These are phyloP conservation scores for Myxozyma sirexii DNA, from an alignment of 805 yeast species.

Conservation along the genomic window DNA sequence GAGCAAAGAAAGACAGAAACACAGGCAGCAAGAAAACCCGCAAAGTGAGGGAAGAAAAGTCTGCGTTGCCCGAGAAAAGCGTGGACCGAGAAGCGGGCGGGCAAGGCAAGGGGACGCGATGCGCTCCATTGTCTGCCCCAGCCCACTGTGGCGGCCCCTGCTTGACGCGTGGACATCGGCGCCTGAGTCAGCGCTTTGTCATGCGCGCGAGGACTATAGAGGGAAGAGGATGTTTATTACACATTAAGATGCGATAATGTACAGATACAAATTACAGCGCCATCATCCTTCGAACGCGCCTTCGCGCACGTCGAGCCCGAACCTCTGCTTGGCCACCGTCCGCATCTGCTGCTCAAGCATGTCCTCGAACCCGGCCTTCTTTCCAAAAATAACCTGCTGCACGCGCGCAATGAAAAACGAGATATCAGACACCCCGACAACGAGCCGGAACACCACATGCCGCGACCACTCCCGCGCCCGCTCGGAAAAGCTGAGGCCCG, in stretches of 20 bases:
- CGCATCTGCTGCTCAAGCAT: conserved; percentile 47
- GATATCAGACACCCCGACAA: conserved; percentile 26
- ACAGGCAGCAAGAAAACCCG: too few relatives aligned
- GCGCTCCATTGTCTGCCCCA: background rate
- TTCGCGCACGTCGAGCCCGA: conserved; percentile 21
- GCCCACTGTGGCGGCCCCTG: background rate
- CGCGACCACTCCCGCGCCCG: conserved; percentile 16
- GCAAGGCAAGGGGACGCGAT: conserved; percentile 1
- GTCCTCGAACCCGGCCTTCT: conserved; percentile 48
- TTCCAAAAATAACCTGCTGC: conserved; percentile 42
- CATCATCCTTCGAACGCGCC: conserved; percentile 8
- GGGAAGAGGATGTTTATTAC: background rate
- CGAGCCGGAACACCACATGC: conserved; percentile 15
- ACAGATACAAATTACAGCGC: background rate
- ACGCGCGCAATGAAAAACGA: conserved; percentile 44
- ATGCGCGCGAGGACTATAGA: background rate
- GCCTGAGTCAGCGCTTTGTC: too few relatives aligned
- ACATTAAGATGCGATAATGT: background rate
- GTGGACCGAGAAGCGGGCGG: background rate
- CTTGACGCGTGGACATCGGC: background rate
- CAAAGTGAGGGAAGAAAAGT: background rate
- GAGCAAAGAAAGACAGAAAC: too few relatives aligned
- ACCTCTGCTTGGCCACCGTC: conserved; percentile 18
- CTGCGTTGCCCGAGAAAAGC: background rate
- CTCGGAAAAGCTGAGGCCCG: background rate